Conservation (phyloP, 1,284 basidiomycete species). For the Inonotus hispidus region DNA sequence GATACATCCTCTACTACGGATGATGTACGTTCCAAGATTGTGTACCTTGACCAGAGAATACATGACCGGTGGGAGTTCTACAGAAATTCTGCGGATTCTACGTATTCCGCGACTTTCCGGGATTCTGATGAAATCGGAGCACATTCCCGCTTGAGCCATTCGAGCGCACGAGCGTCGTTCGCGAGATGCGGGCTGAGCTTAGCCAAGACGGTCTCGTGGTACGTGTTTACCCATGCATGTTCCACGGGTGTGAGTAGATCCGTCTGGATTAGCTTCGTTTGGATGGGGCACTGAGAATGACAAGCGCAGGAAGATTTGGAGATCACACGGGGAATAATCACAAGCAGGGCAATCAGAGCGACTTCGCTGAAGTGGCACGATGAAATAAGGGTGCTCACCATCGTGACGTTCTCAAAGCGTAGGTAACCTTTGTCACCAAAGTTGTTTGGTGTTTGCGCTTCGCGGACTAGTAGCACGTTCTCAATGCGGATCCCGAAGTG, state of each 20-base stretch:
- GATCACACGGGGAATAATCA: too few species aligned
- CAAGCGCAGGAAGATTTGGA: too few species aligned
- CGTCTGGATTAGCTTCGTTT: slow-evolving; percentile 75
- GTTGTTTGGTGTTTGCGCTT: slow-evolving; percentile 72
- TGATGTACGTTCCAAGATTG: too few species aligned
- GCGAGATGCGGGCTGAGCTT: slow-evolving; percentile 76
- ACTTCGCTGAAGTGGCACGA: not conserved
- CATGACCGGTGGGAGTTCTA: too few species aligned
- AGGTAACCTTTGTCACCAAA: slow-evolving; percentile 84
- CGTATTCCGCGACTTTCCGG: too few species aligned
- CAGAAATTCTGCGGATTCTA: too few species aligned
- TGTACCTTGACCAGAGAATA: too few species aligned
- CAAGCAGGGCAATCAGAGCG: not conserved
- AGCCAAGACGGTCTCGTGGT: slow-evolving; percentile 73
- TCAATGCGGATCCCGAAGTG: slow-evolving; percentile 93
- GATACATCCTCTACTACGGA: too few species aligned
- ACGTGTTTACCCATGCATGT: slow-evolving; percentile 78
- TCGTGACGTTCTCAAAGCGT: slow-evolving; percentile 79
- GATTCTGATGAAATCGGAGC: slow-evolving; percentile 23
- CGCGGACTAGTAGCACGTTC: slow-evolving; percentile 75
- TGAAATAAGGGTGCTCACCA: slow-evolving; percentile 49
- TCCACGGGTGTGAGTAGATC: slow-evolving; percentile 64
- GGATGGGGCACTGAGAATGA: slow-evolving; percentile 69
- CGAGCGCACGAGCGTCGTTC: slow-evolving; percentile 65
- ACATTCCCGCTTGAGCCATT: slow-evolving; percentile 76